Base-by-base conservation (phyloP, 805 yeast genomes). In the Lachancea waltii region DNA sequence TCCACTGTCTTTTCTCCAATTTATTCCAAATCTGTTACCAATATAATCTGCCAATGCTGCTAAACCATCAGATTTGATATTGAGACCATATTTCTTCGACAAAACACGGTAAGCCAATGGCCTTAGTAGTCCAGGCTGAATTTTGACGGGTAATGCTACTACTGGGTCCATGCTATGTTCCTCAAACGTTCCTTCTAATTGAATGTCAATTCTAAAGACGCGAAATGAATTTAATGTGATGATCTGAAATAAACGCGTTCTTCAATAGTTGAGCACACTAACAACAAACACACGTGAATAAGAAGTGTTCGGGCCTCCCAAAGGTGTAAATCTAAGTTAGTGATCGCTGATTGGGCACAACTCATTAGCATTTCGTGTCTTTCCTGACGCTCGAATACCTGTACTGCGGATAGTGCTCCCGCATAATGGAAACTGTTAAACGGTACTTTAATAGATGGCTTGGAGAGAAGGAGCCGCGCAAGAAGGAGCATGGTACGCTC, bases 71-170 rank as follows among this genome's bases (percentile, higher is more conserved):
- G 96, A 79, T 52, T 90, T 86, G 46, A 92, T 74, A 58, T 87
- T 87, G 20, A 92, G 71, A 0, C 97, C 96, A 56, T 86, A 90
- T 55, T 90, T 92, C 61, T 87, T 90, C 4, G 97, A 85, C 7
- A 92, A 61, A 1, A 90, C 75, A 28, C 98, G 68, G 58, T 89
- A 92, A 0, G 97, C 97, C 34, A 90, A 64, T 1, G 98, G 98
- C 31, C 98, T 73, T 30, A 92, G 65, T 52, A 84, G 84, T 0
- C 90, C 75, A 0, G 96, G 85, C 37, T 79, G 83, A 2, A 90
- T 74, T 41, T 72, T 71, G 2, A 85, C 79, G 0, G 97, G 97
- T 9, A 89, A 69, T 14, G 71, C 75, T 17, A 41, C 46, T 2
- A 27, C 17, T 9, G 30, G 17, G 8, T 34, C 37, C 37, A 34